Base-by-base conservation (phyloP, 176 grass and related monocot species). In the Phyllostachys edulis region DNA sequence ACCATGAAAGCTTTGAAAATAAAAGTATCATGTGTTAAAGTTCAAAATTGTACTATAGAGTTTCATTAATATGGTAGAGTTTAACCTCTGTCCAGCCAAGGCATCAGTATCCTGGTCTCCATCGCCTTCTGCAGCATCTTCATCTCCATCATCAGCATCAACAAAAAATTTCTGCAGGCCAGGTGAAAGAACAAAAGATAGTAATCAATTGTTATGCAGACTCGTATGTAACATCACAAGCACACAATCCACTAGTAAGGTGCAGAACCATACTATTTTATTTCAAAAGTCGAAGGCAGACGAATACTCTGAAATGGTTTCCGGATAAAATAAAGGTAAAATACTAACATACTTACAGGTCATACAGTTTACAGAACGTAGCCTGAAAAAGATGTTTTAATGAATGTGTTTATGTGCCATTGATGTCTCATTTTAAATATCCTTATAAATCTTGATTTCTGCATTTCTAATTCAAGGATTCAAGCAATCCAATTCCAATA, bases 151-250 rank as follows among this genome's bases (percentile, higher is more conserved):
- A 82, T 92, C 96, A 74, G 93, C 96, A 78, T 99, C 96, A 13
- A 96, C 85, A 86, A 99, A 99, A 83, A 90, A 94, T 85, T 89
- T 99, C 91, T 97, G 90, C 79, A 88, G 46, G 11, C n/a, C 62
- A 89, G 9, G 40, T 68, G 39, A 77, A 71, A 82, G 17, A 57
- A 57, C 20, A 51, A 73, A 36, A 55, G 17, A 40, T 72, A 82
- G 18, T 46, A 55, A 59, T 64, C 18, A 84, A 84, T 55, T 52
- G 27, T 41, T 56, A 44, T 2, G 2, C 20, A 56, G 36, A 66
- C 0, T 36, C 6, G 2, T 10, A 27, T 34, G 54, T 24, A 68
- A 41, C 24, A 75, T 75, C 39, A 73, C 18, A 83, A 61, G 61
- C 12, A 42, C 23, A 70, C 2, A 51, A 78, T 49, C 44, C 49